Percentiles rank a stretch among this genome's conserved stretches.
These are phyloP conservation scores for Ustilago xerochloae DNA, from an alignment of 1,284 basidiomycete genomes.

Conservation along the genomic window DNA sequence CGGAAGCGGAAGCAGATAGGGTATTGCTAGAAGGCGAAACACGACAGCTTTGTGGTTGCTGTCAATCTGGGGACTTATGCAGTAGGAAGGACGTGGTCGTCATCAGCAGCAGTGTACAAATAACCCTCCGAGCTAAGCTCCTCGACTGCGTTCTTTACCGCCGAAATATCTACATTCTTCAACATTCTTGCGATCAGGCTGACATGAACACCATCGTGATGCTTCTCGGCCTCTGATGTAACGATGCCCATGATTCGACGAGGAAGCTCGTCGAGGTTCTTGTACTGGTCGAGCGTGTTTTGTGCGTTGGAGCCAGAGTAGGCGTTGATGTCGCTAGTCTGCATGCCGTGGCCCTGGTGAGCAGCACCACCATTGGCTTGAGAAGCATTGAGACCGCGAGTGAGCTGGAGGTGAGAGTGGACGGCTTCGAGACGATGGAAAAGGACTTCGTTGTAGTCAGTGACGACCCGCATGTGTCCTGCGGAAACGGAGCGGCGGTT, in stretches of 20 bases:
- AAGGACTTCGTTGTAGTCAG: slow-evolving; percentile 82
- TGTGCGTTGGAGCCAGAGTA: slow-evolving; percentile 40
- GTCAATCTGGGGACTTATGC: slow-evolving; percentile 13
- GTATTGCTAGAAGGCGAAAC: neutral
- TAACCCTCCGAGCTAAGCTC: slow-evolving; percentile 60
- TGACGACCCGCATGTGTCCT: slow-evolving; percentile 70
- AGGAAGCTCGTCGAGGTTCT: slow-evolving; percentile 39
- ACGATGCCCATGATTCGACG: slow-evolving; percentile 52
- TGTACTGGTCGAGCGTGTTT: slow-evolving; percentile 38
- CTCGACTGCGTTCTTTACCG: slow-evolving; percentile 56
- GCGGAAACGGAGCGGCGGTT: slow-evolving; percentile 80
- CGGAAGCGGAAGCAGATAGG: neutral
- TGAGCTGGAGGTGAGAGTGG: slow-evolving; percentile 64
- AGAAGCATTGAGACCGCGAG: slow-evolving; percentile 27
- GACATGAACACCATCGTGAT: slow-evolving; percentile 56
- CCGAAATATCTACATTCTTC: slow-evolving; percentile 34
- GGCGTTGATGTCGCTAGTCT: slow-evolving; percentile 45
- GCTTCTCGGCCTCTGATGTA: slow-evolving; percentile 47
- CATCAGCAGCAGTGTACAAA: slow-evolving; percentile 60
- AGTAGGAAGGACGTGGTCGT: slow-evolving; percentile 60
- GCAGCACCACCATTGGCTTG: slow-evolving; percentile 10
- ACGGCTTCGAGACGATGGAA: slow-evolving; percentile 79
- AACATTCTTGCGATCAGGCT: slow-evolving; percentile 42
- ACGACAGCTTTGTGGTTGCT: no score
- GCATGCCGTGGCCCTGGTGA: slow-evolving; percentile 6